A percentile compares a stretch with the other conserved stretches of the same genome.
These are phyloP conservation scores for Phaeosphaeria sp. DNA, from an alignment of 2,329 filamentous ascomycete species.

Conservation along the genomic window DNA sequence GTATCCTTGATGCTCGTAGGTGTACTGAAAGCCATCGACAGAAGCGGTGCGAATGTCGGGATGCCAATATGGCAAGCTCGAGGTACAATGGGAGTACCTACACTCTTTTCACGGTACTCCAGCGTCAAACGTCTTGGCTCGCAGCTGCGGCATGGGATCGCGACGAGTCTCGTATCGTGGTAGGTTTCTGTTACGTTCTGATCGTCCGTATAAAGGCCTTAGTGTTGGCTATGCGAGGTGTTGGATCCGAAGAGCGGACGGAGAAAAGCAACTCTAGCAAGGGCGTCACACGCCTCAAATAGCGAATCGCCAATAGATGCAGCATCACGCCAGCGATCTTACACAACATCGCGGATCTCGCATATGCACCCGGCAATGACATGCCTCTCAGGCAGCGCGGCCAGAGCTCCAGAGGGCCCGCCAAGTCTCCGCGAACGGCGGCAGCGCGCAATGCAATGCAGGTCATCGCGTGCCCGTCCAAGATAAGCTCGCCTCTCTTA, in stretches of 20 bases:
- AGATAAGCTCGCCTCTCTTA: constrained; percentile 26
- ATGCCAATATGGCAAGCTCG: too few relatives aligned
- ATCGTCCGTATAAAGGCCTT: constrained; percentile 10
- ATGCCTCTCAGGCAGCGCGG: not conserved
- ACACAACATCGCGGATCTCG: constrained; percentile 10
- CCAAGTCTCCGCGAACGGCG: constrained; percentile 32
- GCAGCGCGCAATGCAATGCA: too few relatives aligned
- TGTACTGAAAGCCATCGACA: too few relatives aligned
- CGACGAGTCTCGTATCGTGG: not conserved
- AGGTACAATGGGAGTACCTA: too few relatives aligned
- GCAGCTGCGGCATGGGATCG: too few relatives aligned
- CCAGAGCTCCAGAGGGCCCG: not conserved
- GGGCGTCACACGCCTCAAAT: not conserved
- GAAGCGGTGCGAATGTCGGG: too few relatives aligned
- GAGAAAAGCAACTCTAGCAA: constrained; percentile 6
- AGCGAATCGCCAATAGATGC: not conserved
- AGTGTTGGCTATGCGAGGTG: constrained; percentile 13
- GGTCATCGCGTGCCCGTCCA: constrained; percentile 13
- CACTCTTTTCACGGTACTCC: not conserved
- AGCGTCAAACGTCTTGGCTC: not conserved
- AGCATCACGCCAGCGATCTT: not conserved
- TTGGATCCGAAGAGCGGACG: constrained; percentile 29
- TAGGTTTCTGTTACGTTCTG: constrained; percentile 36
- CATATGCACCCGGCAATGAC: not conserved
- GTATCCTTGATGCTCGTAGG: too few relatives aligned